Evolutionary conservation across 2,329 filamentous ascomycete species (phyloP).

Genomic region (Ambrosiella beaveri): DNA sequence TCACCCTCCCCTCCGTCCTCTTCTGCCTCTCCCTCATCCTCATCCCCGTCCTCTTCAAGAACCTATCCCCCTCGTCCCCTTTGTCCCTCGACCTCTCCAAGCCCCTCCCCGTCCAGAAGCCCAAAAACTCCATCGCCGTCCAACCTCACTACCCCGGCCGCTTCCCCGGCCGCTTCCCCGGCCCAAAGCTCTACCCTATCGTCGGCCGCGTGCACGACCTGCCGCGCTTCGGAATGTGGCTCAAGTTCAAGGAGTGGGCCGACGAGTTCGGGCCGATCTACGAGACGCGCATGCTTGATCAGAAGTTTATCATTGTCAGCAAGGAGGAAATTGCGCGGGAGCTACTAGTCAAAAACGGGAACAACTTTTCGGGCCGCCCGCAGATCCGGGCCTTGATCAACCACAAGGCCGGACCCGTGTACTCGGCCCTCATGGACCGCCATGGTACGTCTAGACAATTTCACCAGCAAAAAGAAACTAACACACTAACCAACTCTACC

Average conservation of each 20-base stretch:
- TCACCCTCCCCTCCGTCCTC: slow-evolving; percentile 23
- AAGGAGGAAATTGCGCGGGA: slow-evolving; percentile 32
- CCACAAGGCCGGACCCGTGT: slow-evolving; percentile 31
- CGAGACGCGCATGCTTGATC: slow-evolving; percentile 24
- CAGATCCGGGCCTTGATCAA: slow-evolving; percentile 32
- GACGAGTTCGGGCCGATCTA: slow-evolving; percentile 27
- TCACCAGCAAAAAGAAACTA: no score
- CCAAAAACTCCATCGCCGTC: not conserved
- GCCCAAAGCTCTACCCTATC: slow-evolving; percentile 30
- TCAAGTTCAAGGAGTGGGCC: slow-evolving; percentile 33
- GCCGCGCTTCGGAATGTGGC: slow-evolving; percentile 29
- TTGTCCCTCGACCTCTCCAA: not conserved
- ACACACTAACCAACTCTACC: not conserved
- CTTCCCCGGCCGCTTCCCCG: slow-evolving; percentile 26
- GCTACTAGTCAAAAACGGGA: slow-evolving; percentile 30
- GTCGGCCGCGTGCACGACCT: slow-evolving; percentile 32
- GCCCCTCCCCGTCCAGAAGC: not conserved
- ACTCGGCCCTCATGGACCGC: slow-evolving; percentile 33
- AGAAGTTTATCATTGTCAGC: slow-evolving; percentile 28
- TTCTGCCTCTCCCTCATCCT: slow-evolving; percentile 26
- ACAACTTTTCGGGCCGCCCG: slow-evolving; percentile 32
- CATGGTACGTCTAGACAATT: slow-evolving; percentile 22
- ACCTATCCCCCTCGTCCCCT: slow-evolving; percentile 19
- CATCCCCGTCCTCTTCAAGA: slow-evolving; percentile 26
- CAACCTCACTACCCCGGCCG: slow-evolving; percentile 16